phyloP scores from a whole-genome alignment of 768 basidiomycete species.

The Udeniomyces megalosporus region DNA sequence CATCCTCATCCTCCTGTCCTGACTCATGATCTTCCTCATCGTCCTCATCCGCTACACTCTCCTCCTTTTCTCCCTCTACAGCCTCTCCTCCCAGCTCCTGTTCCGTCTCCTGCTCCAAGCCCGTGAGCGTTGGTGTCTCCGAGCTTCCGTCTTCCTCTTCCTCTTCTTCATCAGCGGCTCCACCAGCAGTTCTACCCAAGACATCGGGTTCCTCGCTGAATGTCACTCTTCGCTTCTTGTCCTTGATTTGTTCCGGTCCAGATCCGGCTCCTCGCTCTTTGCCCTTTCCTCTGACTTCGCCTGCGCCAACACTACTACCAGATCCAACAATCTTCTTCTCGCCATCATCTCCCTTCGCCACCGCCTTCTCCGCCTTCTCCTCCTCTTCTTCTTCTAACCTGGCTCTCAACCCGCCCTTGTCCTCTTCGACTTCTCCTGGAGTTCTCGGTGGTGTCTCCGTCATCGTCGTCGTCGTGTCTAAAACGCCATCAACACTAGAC shows the following conservation, averaged over 20 bases:
- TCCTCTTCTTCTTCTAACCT: constrained; percentile 10
- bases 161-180: neutral
- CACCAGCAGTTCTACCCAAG: neutral
- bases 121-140: constrained; percentile 10
- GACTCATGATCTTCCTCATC: neutral
- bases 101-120: neutral
- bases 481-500: too few species aligned
- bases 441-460: constrained; percentile 16
- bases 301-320: neutral
- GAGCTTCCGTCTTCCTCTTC: neutral
- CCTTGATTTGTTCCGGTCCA: too few species aligned
- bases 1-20: neutral
- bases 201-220: constrained; percentile 21
- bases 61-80: neutral
- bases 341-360: constrained; percentile 6
- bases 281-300: constrained; percentile 5
- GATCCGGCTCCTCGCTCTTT: constrained; percentile 14
- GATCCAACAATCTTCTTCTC: neutral
- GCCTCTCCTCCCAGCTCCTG: neutral
- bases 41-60: neutral
- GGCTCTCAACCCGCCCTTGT: neutral
- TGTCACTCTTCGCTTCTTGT: constrained; percentile 22
- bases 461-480: constrained; percentile 12
- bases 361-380: neutral
- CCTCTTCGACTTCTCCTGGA: constrained; percentile 12